Conservation (phyloP, 1,284 basidiomycete species). For the Cryptococcus sp. region DNA sequence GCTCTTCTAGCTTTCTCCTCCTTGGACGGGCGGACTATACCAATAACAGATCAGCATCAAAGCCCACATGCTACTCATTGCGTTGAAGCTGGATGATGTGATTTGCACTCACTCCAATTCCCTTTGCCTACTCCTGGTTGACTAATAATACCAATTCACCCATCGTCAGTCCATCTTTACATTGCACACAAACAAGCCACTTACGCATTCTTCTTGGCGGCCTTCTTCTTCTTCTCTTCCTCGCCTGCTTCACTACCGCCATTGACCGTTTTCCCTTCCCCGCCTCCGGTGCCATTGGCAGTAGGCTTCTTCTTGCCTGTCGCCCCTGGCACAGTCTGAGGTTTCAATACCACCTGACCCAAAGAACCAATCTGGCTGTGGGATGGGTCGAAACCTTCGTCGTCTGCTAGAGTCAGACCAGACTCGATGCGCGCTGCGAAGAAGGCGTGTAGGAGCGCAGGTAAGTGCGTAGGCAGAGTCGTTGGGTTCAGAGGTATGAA, state of each 20-base stretch:
- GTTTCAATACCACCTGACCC: slow-evolving; percentile 44
- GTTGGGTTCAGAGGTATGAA: slow-evolving; percentile 69
- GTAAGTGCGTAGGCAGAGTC: slow-evolving; percentile 72
- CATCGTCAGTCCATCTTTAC: not conserved
- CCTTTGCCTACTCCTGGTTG: slow-evolving; percentile 49
- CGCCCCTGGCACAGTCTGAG: not conserved
- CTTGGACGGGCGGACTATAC: slow-evolving; percentile 45
- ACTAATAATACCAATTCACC: slow-evolving; percentile 12
- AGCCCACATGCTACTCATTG: not conserved
- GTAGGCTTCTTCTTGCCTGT: slow-evolving; percentile 14
- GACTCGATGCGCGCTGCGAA: slow-evolving; percentile 63
- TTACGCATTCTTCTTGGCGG: slow-evolving; percentile 30
- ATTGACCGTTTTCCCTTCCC: slow-evolving; percentile 12
- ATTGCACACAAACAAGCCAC: slow-evolving; percentile 7
- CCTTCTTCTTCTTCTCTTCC: slow-evolving; percentile 24
- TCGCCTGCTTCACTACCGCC: slow-evolving; percentile 9
- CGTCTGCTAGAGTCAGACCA: slow-evolving; percentile 34
- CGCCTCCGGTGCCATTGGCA: slow-evolving; percentile 11
- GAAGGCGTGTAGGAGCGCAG: slow-evolving; percentile 75
- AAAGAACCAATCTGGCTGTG: slow-evolving; percentile 45
- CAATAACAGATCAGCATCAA: slow-evolving; percentile 10
- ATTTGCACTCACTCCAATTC: slow-evolving; percentile 45
- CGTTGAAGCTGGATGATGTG: not conserved
- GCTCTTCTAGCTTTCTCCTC: slow-evolving; percentile 39
- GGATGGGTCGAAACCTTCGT: slow-evolving; percentile 42